Evolutionary conservation across 345 rosid species (phyloP), one percentile per base, ranked within the genome.

Genomic region (Gossypium ekmanianum): DNA sequence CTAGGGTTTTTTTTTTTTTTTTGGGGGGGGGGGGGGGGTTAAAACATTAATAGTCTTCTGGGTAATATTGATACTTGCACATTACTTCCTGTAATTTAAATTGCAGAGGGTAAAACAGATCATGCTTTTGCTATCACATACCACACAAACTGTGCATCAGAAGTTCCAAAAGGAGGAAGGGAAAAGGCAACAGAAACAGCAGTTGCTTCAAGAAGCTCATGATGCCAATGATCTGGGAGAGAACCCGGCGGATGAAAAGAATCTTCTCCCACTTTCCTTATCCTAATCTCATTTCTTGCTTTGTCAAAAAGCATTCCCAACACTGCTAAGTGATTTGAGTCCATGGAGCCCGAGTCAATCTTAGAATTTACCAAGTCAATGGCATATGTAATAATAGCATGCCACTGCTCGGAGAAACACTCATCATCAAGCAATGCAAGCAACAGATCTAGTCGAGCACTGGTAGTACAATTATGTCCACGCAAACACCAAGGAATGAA

Each of bases 401-500:
- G 57, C 94, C 97, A 92, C 83, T 91, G 99, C 79, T 87, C 89
- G 69, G 81, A 76, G 79, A 91, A 90, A 80, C 77, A 87, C 81
- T 91, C 96, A 81, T 93, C 94, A 75, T 93, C 86, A 59, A 92
- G 87, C 77, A 93, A 83, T 73, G 90, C 84, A 85, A 92, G 84
- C 80, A 94, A 78, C 12, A 94, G 86, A 81, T 91, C 97, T 74
- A 90, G 80, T 80, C 87, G 89, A 84, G 82, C 85, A 79, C 83
- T 79, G 56, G 81, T 80, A 39, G 83, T 80, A 72, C 78, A 76
- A 87, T 77, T 82, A 81, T 74, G 75, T 79, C 81, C 89, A 79
- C 79, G 79, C 77, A 91, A 80, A 82, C 92, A 91, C 99, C 97
- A 94, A 39, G 98, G 99, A 63, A 94, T 77, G 77, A 94, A 94